Evolutionary conservation across 2,329 filamentous ascomycete species (phyloP).

Genomic region (Alternaria ethzedia): DNA sequence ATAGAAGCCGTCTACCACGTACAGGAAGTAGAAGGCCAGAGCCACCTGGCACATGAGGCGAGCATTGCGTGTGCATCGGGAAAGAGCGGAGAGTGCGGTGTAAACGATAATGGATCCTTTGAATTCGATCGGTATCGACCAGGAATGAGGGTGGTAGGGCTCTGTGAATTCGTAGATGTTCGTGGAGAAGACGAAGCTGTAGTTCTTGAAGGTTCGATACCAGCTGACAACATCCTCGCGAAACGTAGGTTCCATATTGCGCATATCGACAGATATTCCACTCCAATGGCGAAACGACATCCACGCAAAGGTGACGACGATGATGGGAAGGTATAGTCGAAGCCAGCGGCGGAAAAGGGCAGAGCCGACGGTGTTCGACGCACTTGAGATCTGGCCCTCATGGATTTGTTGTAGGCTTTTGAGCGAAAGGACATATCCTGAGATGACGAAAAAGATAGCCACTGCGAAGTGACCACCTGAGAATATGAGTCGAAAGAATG

Average conservation of each 20-base stretch:
- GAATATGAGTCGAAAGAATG: slow-evolving; percentile 57
- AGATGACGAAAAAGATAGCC: slow-evolving; percentile 60
- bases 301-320: slow-evolving; percentile 62
- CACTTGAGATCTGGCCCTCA: slow-evolving; percentile 46
- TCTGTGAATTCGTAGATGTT: slow-evolving; percentile 63
- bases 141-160: slow-evolving; percentile 42
- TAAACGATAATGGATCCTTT: slow-evolving; percentile 69
- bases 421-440: slow-evolving; percentile 59
- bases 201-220: slow-evolving; percentile 62
- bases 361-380: slow-evolving; percentile 55
- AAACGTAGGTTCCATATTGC: slow-evolving; percentile 57
- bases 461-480: slow-evolving; percentile 60
- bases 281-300: slow-evolving; percentile 59
- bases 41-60: slow-evolving; percentile 61
- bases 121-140: slow-evolving; percentile 50
- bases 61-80: slow-evolving; percentile 60
- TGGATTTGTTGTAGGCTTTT: slow-evolving; percentile 56
- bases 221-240: slow-evolving; percentile 37
- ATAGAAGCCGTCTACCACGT: slow-evolving; percentile 69
- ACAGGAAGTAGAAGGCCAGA: slow-evolving; percentile 70
- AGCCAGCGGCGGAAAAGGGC: slow-evolving; percentile 60
- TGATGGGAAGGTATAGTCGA: slow-evolving; percentile 59
- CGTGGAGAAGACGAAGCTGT: slow-evolving; percentile 70
- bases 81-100: slow-evolving; percentile 63
- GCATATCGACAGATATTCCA: slow-evolving; percentile 49